Evolutionary conservation across 345 rosid species (phyloP).

Genomic region (Eucalyptus regnans): DNA sequence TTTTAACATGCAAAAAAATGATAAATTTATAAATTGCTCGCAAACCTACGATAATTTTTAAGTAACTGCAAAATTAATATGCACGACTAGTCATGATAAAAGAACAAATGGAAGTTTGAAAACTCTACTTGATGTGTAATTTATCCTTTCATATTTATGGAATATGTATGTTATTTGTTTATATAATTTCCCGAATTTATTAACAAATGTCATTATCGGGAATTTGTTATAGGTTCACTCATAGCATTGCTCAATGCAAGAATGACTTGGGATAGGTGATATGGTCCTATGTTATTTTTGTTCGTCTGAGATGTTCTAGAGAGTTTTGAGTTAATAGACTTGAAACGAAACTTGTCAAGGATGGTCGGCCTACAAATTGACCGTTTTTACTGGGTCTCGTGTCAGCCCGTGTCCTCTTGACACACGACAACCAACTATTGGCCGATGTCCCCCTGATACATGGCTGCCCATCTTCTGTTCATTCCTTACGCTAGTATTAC

Average conservation of each 20-base stretch:
- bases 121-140: neutral
- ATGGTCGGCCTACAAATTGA: neutral
- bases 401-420: neutral
- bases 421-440: neutral
- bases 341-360: neutral
- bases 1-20: neutral
- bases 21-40: neutral
- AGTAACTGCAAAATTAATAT: neutral
- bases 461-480: neutral
- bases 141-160: neutral
- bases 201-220: neutral
- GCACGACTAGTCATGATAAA: accelerated
- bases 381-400: neutral
- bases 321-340: neutral
- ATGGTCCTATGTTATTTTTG: neutral
- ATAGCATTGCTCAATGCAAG: neutral
- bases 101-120: neutral
- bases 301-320: neutral
- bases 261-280: neutral
- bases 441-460: neutral
- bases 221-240: neutral
- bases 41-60: neutral
- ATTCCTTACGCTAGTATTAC: neutral
- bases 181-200: neutral
- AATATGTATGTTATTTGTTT: neutral